Conservation (phyloP, 495 filamentous ascomycete genomes). For the Penicillium soppii region DNA sequence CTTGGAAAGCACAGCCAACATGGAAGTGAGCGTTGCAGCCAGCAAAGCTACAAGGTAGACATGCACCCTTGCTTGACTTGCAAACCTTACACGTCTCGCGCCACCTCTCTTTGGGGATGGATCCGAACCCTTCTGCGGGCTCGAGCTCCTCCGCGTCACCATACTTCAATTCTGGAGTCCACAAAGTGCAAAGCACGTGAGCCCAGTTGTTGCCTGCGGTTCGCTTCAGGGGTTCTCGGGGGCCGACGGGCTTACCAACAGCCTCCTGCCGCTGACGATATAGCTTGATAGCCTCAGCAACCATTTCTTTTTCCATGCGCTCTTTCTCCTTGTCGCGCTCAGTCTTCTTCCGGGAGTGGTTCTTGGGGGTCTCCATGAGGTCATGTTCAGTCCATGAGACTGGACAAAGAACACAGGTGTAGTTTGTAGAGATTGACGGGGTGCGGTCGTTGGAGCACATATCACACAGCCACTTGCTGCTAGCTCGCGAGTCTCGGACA, state of each 20-base stretch:
- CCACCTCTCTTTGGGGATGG: constrained; percentile 66
- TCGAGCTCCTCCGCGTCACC: constrained; percentile 76
- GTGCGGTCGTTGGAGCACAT: constrained; percentile 92
- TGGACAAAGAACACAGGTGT: constrained; percentile 90
- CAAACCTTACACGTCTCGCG: constrained; percentile 83
- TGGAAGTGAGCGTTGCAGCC: constrained; percentile 82
- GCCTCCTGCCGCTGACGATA: constrained; percentile 83
- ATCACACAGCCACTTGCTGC: constrained; percentile 90
- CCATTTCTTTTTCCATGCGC: constrained; percentile 75
- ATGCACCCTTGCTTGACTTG: constrained; percentile 65
- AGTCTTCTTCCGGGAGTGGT: constrained; percentile 87
- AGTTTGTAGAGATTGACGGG: constrained; percentile 80
- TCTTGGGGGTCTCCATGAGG: constrained; percentile 79
- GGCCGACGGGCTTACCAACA: constrained; percentile 73
- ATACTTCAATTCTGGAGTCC: constrained; percentile 89
- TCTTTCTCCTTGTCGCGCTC: constrained; percentile 91
- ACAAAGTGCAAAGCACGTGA: constrained; percentile 91
- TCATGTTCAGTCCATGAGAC: constrained; percentile 71
- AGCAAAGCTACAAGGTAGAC: constrained; percentile 66
- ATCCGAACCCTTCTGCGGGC: constrained; percentile 82
- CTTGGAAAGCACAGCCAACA: constrained; percentile 83
- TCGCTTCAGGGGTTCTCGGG: constrained; percentile 88
- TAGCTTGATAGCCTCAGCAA: constrained; percentile 67
- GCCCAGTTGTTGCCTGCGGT: constrained; percentile 97
- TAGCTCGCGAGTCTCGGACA: constrained; percentile 64